Evolutionary conservation across 805 yeast genomes (phyloP).

Genomic region (Candida methanosorbosa): DNA sequence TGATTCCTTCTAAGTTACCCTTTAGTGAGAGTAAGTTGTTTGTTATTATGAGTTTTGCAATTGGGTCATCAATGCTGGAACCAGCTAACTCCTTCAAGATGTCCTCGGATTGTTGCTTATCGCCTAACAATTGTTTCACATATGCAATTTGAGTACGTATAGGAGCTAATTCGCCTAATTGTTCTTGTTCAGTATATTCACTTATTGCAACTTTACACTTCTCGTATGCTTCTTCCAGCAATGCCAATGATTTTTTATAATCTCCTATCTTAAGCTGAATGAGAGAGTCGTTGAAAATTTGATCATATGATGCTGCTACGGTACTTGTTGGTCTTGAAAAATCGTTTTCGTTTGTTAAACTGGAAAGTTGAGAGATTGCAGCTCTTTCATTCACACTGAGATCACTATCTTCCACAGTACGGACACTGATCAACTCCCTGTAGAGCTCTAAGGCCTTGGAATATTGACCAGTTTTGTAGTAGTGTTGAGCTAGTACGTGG

Average conservation of each 20-base stretch:
- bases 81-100: conserved; percentile 28
- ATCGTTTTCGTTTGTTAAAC: not conserved
- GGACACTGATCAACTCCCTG: conserved; percentile 25
- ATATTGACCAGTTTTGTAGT: conserved; percentile 38
- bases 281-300: conserved; percentile 50
- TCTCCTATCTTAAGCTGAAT: conserved; percentile 35
- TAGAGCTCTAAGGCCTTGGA: conserved; percentile 39
- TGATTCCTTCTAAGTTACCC: conserved; percentile 2
- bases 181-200: conserved; percentile 39
- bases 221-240: conserved; percentile 37
- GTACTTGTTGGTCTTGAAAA: conserved; percentile 8
- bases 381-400: conserved; percentile 61
- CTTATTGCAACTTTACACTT: conserved; percentile 28
- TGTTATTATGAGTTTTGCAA: conserved; percentile 31
- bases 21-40: conserved; percentile 34
- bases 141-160: conserved; percentile 54
- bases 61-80: conserved; percentile 26
- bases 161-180: conserved; percentile 46
- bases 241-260: conserved; percentile 28
- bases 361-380: conserved; percentile 40
- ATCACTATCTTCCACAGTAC: conserved; percentile 40
- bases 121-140: conserved; percentile 32
- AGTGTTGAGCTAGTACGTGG: conserved; percentile 45
- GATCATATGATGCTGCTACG: conserved; percentile 47
- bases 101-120: conserved; percentile 23